Percentiles rank a stretch among this genome's conserved stretches.
Evolutionary conservation across 2,329 filamentous ascomycete genomes (phyloP).

Genomic region (Scedosporium aurantiacum): DNA sequence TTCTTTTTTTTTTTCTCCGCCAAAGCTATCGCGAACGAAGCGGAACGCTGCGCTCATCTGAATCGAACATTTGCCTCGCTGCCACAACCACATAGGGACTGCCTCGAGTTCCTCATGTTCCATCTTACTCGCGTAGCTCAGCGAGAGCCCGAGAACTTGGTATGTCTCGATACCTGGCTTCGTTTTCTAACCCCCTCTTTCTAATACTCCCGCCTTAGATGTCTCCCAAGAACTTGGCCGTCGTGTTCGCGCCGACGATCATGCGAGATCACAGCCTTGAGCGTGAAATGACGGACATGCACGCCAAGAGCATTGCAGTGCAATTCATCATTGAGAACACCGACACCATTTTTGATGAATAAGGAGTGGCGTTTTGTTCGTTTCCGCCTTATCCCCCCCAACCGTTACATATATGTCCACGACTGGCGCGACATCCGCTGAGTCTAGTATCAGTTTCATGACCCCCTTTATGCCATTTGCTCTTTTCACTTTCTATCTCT

Average conservation of each 20-base stretch:
- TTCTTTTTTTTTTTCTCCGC: background rate
- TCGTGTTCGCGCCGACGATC: slow-evolving; percentile 95
- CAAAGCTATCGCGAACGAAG: slow-evolving; percentile 51
- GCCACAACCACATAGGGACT: slow-evolving; percentile 75
- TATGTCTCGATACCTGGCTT: slow-evolving; percentile 29
- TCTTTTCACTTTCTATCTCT: background rate
- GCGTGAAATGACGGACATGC: slow-evolving; percentile 92
- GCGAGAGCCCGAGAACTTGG: slow-evolving; percentile 73
- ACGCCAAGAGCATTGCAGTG: slow-evolving; percentile 81
- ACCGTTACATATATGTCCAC: background rate
- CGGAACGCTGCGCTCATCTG: slow-evolving; percentile 60
- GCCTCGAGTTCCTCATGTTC: slow-evolving; percentile 86
- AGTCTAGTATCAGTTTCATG: background rate
- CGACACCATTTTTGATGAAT: slow-evolving; percentile 61
- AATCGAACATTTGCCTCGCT: slow-evolving; percentile 65
- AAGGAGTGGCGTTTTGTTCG: background rate
- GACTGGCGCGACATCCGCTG: background rate
- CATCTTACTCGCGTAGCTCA: slow-evolving; percentile 80
- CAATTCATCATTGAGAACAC: slow-evolving; percentile 91
- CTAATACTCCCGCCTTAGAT: slow-evolving; percentile 42
- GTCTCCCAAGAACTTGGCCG: slow-evolving; percentile 90
- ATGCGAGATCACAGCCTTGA: slow-evolving; percentile 86
- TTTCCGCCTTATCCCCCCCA: background rate
- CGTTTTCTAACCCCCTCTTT: background rate
- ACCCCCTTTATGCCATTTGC: background rate